Conservation (phyloP, 2,329 filamentous ascomycete genomes). For the Fusarium chaquense region DNA sequence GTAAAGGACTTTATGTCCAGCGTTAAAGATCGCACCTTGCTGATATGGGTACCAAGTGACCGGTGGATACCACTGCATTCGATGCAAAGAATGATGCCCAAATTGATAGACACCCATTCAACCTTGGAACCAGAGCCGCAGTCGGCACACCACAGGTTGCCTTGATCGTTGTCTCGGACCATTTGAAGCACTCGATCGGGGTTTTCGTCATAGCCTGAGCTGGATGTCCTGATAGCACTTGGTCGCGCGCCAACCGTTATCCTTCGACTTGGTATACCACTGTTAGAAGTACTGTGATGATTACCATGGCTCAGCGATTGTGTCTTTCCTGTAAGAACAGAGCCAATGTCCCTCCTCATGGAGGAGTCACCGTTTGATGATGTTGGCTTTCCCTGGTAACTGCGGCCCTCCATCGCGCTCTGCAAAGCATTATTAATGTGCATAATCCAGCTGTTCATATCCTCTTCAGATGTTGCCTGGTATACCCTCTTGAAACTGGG, state of each 20-base stretch:
- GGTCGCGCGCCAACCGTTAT: conserved; percentile 93
- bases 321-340: conserved; percentile 92
- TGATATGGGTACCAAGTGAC: conserved; percentile 96
- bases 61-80: conserved; percentile 98
- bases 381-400: conserved; percentile 66
- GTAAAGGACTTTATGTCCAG: conserved; percentile 97
- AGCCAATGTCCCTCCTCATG: conserved; percentile 87
- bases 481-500: conserved; percentile 96
- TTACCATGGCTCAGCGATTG: conserved; percentile 72
- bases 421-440: conserved; percentile 98
- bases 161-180: conserved; percentile 89
- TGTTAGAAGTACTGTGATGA: conserved; percentile 61
- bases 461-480: conserved; percentile 96
- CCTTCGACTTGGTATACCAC: conserved; percentile 77
- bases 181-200: conserved; percentile 88
- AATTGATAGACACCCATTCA: conserved; percentile 98
- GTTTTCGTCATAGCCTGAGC: conserved; percentile 81
- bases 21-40: conserved; percentile 94
- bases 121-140: conserved; percentile 93
- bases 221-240: conserved; percentile 74
- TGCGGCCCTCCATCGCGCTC: conserved; percentile 89
- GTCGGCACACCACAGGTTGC: conserved; percentile 94
- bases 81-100: conserved; percentile 95
- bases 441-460: conserved; percentile 96
- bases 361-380: conserved; percentile 64